Conservation (phyloP, 208 protist genomes). For the Trypanosoma avium region DNA sequence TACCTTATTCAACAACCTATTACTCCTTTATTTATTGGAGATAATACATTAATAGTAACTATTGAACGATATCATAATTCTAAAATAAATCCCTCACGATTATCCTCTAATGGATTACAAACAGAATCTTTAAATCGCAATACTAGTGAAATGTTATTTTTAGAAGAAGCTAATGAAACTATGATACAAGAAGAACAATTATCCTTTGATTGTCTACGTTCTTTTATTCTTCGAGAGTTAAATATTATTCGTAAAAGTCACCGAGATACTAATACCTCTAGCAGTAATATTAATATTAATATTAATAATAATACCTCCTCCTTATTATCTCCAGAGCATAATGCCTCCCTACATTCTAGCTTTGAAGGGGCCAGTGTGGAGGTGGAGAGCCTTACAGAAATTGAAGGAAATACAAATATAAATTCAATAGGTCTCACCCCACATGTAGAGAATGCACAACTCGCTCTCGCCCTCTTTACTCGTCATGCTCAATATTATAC, state of each 20-base stretch:
- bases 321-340: constrained; percentile 11
- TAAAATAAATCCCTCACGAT: too few species aligned
- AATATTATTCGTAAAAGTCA: constrained; percentile 44
- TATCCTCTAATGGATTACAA: too few species aligned
- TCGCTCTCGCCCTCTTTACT: constrained; percentile 57
- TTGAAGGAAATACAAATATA: too few species aligned
- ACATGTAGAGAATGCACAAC: constrained; percentile 60
- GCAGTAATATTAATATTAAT: background rate
- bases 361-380: constrained; percentile 16
- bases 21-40: constrained; percentile 4
- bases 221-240: constrained; percentile 62
- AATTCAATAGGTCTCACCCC: too few species aligned
- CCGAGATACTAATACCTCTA: constrained; percentile 10
- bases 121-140: too few species aligned
- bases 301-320: background rate
- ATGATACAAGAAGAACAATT: constrained; percentile 32
- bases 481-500: constrained; percentile 28
- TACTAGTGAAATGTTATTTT: background rate
- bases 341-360: constrained; percentile 8
- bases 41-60: constrained; percentile 10
- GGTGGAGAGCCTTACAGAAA: constrained; percentile 24
- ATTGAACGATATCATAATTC: constrained; percentile 7
- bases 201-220: constrained; percentile 56
- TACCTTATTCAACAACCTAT: constrained; percentile 29
- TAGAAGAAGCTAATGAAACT: constrained; percentile 10